Evolutionary conservation across 106 monocot genomes (phyloP).

Genomic region (Gastrodia elata): DNA sequence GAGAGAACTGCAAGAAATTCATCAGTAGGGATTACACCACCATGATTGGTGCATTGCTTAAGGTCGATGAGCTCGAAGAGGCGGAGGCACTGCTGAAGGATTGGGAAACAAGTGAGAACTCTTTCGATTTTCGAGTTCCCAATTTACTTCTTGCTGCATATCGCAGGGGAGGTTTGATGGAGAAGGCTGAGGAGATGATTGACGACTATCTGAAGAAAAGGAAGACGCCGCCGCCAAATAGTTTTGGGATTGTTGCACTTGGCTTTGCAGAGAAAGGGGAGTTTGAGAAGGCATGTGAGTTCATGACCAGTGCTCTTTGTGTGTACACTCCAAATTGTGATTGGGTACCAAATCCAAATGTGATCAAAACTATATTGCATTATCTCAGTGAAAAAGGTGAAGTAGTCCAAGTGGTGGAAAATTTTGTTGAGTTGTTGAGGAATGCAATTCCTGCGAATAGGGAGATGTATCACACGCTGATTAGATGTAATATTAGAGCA

Average conservation of each 20-base stretch:
- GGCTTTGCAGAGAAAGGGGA: slow-evolving; percentile 50
- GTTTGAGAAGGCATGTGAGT: slow-evolving; percentile 39
- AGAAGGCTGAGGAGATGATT: slow-evolving; percentile 66
- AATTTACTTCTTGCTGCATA: slow-evolving; percentile 56
- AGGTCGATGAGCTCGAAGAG: slow-evolving; percentile 53
- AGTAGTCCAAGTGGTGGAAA: slow-evolving; percentile 21
- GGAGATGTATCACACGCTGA: slow-evolving; percentile 54
- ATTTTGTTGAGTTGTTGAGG: slow-evolving; percentile 49
- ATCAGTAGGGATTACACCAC: slow-evolving; percentile 58
- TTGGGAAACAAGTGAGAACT: slow-evolving; percentile 51
- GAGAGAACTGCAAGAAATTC: slow-evolving; percentile 30
- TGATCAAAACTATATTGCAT: slow-evolving; percentile 27
- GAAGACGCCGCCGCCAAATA: slow-evolving; percentile 35
- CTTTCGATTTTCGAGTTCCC: slow-evolving; percentile 56
- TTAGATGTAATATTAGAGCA: slow-evolving; percentile 39
- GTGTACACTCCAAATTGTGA: slow-evolving; percentile 31
- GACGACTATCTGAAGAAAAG: slow-evolving; percentile 41
- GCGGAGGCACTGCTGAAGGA: slow-evolving; percentile 57
- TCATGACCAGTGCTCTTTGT: slow-evolving; percentile 55
- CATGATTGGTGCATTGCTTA: slow-evolving; percentile 56
- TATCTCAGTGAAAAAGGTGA: slow-evolving; percentile 47
- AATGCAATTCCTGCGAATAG: slow-evolving; percentile 27
- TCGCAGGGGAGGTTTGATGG: slow-evolving; percentile 38
- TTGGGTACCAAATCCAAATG: slow-evolving; percentile 41
- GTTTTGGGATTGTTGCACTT: slow-evolving; percentile 59